A percentile compares a stretch with the other conserved stretches of the same genome.
Conservation (phyloP, 2,329 filamentous ascomycete species). For the Colletotrichum neosansevieriae region DNA sequence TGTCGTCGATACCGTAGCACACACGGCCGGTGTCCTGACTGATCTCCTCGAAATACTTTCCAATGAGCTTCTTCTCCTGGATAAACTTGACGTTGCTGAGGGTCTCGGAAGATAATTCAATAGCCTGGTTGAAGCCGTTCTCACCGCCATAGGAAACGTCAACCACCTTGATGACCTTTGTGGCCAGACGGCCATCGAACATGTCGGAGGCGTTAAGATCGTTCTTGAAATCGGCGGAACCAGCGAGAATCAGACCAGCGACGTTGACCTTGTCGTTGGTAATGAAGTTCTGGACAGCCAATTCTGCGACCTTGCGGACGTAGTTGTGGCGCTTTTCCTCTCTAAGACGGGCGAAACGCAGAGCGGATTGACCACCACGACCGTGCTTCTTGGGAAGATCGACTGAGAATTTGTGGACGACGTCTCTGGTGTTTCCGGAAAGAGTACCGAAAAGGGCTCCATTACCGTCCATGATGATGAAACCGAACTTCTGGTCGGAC, state of each 20-base stretch:
- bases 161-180: constrained; percentile 99
- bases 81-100: constrained; percentile 99
- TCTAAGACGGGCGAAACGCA: constrained; percentile 99
- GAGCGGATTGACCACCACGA: constrained; percentile 98
- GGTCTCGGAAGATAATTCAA: constrained; percentile 94
- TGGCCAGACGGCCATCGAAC: constrained; percentile 90
- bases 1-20: constrained; percentile 98
- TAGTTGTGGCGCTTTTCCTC: constrained; percentile 99
- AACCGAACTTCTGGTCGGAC: constrained; percentile 98
- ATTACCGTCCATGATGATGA: constrained; percentile 99
- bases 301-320: constrained; percentile 96
- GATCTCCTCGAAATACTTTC: constrained; percentile 99
- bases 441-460: constrained; percentile 96
- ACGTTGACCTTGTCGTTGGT: constrained; percentile 99
- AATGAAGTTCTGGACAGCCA: constrained; percentile 99
- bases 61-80: constrained; percentile 99
- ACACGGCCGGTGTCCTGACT: constrained; percentile 97
- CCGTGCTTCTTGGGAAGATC: constrained; percentile 99
- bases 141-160: constrained; percentile 99
- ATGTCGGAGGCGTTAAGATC: constrained; percentile 97
- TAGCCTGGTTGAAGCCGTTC: constrained; percentile 99
- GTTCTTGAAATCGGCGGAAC: constrained; percentile 99
- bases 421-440: constrained; percentile 95
- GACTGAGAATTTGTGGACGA: constrained; percentile 98
- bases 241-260: constrained; percentile 92